Percentiles rank a stretch among this genome's conserved stretches.
Evolutionary conservation across 225 moss, liverwort and hornwort species (phyloP).

Genomic region (Marchantia paleacea): DNA sequence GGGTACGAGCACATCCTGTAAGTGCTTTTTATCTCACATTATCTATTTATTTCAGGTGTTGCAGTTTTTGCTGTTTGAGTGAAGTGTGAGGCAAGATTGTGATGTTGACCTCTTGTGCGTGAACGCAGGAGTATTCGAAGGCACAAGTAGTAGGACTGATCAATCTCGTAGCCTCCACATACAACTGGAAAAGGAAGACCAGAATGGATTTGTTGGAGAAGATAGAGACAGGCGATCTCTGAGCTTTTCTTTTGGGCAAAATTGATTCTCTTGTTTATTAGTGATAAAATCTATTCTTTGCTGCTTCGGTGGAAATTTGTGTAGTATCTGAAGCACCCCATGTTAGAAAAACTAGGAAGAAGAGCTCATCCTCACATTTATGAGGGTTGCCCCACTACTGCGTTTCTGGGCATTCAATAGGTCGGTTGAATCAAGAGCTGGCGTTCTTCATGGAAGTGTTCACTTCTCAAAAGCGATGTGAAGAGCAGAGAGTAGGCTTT

Average conservation of each 20-base stretch:
- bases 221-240: conserved; percentile 79
- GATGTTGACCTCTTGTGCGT: neutral
- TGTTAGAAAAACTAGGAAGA: conserved; percentile 14
- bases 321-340: conserved; percentile 14
- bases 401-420: conserved; percentile 10
- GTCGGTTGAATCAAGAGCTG: conserved; percentile 10
- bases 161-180: conserved; percentile 80
- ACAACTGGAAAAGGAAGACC: conserved; percentile 94
- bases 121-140: conserved; percentile 86
- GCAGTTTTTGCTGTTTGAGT: neutral
- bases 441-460: conserved; percentile 1
- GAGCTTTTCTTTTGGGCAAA: conserved; percentile 25
- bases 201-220: conserved; percentile 86
- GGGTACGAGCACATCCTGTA: conserved; percentile 96
- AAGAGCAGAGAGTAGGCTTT: neutral
- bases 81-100: neutral
- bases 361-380: conserved; percentile 5
- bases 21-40: conserved; percentile 29
- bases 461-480: neutral
- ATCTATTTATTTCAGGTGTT: neutral
- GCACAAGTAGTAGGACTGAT: conserved; percentile 81
- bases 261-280: conserved; percentile 10
- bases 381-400: neutral
- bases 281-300: conserved; percentile 14
- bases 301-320: conserved; percentile 18